Conservation (phyloP, 169 alveolate genomes). For the Cryptosporidium felis region DNA sequence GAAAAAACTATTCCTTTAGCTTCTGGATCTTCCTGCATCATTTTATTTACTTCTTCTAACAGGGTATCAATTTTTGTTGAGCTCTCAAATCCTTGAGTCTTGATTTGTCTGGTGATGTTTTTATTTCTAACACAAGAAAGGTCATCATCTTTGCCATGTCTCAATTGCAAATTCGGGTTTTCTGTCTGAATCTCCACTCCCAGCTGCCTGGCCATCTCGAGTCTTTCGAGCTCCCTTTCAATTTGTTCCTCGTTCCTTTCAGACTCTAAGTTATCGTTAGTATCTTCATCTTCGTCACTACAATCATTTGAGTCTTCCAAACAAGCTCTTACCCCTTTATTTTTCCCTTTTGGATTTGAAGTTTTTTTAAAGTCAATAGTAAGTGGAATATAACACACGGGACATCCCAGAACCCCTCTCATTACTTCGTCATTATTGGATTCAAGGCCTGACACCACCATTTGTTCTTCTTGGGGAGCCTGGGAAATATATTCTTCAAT, state of each 20-base stretch:
- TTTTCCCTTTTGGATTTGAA: not conserved
- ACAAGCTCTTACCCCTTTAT: not conserved
- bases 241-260: constrained; percentile 72
- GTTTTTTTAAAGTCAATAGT: constrained; percentile 73
- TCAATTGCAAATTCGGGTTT: not conserved
- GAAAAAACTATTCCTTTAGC: constrained; percentile 87
- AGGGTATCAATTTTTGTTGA: constrained; percentile 83
- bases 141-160: not conserved
- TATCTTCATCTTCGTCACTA: constrained; percentile 24
- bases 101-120: constrained; percentile 79
- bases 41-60: constrained; percentile 79
- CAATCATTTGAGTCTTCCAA: not conserved
- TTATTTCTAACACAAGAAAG: constrained; percentile 66
- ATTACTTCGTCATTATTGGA: not conserved
- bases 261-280: constrained; percentile 38
- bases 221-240: constrained; percentile 66
- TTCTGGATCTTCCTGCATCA: constrained; percentile 73
- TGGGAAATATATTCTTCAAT: constrained; percentile 80
- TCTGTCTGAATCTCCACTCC: constrained; percentile 1
- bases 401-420: constrained; percentile 79
- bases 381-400: constrained; percentile 79
- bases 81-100: constrained; percentile 78
- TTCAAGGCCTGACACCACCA: not conserved
- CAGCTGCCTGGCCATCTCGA: constrained; percentile 50
- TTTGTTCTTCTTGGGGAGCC: constrained; percentile 75